These are phyloP conservation scores for Hydnomerulius pinastri DNA, from an alignment of 768 basidiomycete species.

Conservation along the genomic window DNA sequence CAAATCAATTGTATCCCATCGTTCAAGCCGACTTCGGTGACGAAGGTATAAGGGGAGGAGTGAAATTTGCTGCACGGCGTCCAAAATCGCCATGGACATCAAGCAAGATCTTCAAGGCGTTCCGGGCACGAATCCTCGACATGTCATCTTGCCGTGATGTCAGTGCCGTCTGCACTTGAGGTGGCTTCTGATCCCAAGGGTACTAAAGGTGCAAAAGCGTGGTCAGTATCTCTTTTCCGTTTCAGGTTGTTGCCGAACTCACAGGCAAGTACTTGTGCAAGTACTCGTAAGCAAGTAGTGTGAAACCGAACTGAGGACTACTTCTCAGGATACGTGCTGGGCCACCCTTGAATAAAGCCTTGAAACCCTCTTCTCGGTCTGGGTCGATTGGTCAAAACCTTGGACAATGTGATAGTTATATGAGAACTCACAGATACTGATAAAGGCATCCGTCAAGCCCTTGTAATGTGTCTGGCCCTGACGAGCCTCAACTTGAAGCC, in stretches of 20 bases:
- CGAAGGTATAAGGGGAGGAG: constrained; percentile 22
- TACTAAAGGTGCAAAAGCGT: constrained; percentile 48
- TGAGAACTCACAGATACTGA: constrained; percentile 75
- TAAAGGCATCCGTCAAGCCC: constrained; percentile 85
- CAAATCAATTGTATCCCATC: neutral
- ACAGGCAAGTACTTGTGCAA: constrained; percentile 52
- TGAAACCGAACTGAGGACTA: constrained; percentile 95
- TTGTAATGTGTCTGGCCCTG: constrained; percentile 92
- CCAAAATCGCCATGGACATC: constrained; percentile 92
- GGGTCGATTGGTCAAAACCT: constrained; percentile 6
- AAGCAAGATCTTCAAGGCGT: constrained; percentile 89
- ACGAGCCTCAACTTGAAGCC: constrained; percentile 89
- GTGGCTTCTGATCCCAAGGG: constrained; percentile 74
- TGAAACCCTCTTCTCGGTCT: constrained; percentile 90
- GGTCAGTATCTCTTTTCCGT: constrained; percentile 10
- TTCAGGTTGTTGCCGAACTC: constrained; percentile 15
- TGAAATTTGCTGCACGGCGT: constrained; percentile 47
- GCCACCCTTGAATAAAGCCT: constrained; percentile 90
- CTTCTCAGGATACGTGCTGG: constrained; percentile 84
- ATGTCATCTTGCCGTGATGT: constrained; percentile 79
- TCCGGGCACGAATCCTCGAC: constrained; percentile 86
- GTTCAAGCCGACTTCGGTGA: constrained; percentile 22
- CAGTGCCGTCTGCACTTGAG: constrained; percentile 68
- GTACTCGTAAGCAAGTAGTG: constrained; percentile 78
- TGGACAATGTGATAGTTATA: neutral